These are phyloP conservation scores for Cyclotella baltica DNA, from an alignment of 108 stramenopile genomes.

Conservation along the genomic window DNA sequence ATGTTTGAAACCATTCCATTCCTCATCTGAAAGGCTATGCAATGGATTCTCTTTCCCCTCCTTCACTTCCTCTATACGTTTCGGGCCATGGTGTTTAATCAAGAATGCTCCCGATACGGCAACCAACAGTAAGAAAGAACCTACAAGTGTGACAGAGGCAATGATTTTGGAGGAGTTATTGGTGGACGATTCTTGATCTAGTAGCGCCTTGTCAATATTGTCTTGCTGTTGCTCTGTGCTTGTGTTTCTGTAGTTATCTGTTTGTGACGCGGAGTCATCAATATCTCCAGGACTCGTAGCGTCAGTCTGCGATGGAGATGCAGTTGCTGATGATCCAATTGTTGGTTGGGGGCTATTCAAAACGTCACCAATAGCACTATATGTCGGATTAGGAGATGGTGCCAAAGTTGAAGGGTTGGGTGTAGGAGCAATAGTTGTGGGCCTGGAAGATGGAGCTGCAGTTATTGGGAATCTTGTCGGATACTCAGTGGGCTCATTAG, in stretches of 20 bases:
- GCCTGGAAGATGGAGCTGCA: background rate
- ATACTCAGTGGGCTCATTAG: background rate
- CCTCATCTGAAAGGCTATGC: background rate
- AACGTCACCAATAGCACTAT: background rate
- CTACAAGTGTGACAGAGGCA: background rate
- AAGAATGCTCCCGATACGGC: background rate
- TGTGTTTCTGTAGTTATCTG: background rate
- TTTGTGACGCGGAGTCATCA: background rate
- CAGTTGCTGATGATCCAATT: background rate
- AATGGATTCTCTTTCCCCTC: background rate
- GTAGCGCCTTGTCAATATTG: background rate
- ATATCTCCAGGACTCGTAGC: background rate
- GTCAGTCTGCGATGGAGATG: background rate
- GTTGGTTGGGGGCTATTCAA: background rate
- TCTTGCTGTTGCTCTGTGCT: background rate
- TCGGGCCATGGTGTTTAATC: background rate
- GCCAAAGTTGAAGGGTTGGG: background rate
- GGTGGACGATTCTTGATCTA: background rate
- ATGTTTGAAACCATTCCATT: background rate
- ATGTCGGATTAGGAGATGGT: background rate
- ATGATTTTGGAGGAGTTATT: constrained; percentile 5
- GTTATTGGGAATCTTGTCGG: background rate
- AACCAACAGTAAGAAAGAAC: background rate
- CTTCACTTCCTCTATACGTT: background rate
- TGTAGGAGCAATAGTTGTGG: background rate